These are phyloP conservation scores for Cladosporium sp. DNA, from an alignment of 2,329 filamentous ascomycete genomes.

Conservation along the genomic window DNA sequence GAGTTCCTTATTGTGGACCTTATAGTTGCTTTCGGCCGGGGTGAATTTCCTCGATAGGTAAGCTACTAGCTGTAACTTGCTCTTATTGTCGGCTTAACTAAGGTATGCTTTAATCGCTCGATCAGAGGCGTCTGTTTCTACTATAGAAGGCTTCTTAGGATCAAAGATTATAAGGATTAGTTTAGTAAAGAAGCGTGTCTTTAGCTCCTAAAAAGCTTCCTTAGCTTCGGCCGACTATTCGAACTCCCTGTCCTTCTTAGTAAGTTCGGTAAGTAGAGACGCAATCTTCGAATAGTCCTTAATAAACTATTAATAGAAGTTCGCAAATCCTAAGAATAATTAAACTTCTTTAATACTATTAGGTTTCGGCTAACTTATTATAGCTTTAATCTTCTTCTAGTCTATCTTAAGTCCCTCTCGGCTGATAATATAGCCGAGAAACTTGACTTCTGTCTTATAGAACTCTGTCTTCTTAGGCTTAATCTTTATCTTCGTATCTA, in stretches of 20 bases:
- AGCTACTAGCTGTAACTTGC: constrained; percentile 13
- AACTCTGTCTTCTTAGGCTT: constrained; percentile 27
- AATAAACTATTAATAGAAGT: neutral
- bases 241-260: neutral
- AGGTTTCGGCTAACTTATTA: neutral
- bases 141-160: neutral
- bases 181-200: neutral
- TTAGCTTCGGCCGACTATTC: neutral
- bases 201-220: neutral
- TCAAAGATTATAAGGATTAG: neutral
- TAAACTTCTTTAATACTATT: neutral
- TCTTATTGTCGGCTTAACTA: constrained; percentile 3
- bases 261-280: neutral
- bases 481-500: constrained; percentile 7
- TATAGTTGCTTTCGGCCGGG: constrained; percentile 11
- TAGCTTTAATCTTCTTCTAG: neutral
- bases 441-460: constrained; percentile 26
- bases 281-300: neutral
- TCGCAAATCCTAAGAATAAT: neutral
- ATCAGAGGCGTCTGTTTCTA: neutral
- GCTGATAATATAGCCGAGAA: constrained; percentile 23
- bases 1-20: constrained; percentile 17
- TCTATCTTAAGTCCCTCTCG: constrained; percentile 22
- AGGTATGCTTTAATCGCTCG: constrained; percentile 8
- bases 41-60: constrained; percentile 19